These are phyloP conservation scores for Boletus subparvulus DNA, from an alignment of 768 basidiomycete genomes.

Conservation along the genomic window DNA sequence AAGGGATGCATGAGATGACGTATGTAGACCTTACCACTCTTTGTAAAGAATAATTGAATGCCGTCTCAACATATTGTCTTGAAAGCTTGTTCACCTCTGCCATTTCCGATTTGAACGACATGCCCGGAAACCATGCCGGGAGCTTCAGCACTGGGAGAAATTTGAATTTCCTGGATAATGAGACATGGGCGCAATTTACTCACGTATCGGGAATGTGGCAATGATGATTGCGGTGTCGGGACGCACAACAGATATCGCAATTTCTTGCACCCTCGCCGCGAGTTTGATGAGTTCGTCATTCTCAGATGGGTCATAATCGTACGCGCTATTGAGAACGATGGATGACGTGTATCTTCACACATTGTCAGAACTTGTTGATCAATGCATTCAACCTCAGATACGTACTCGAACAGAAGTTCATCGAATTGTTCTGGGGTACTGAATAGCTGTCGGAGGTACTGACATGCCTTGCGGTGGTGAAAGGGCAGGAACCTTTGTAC, in stretches of 20 bases:
- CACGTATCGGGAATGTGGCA: constrained; percentile 3
- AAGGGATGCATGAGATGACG: background rate
- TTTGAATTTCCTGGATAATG: background rate
- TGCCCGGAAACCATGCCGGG: constrained; percentile 14
- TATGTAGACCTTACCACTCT: background rate
- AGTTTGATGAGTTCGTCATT: constrained; percentile 7
- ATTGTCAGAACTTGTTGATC: background rate
- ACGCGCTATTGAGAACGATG: constrained; percentile 2
- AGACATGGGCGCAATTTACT: background rate
- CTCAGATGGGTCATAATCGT: constrained; percentile 11
- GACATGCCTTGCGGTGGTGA: constrained; percentile 29
- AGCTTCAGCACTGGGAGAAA: constrained; percentile 8
- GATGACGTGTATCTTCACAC: constrained; percentile 6
- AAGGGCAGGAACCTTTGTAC: constrained; percentile 26
- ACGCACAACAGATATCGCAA: background rate
- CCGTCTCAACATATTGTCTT: background rate
- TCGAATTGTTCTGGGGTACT: constrained; percentile 27
- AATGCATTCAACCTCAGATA: constrained; percentile 24
- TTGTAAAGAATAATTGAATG: constrained; percentile 7
- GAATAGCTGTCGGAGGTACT: constrained; percentile 31
- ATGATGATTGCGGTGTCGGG: constrained; percentile 4
- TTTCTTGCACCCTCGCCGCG: background rate
- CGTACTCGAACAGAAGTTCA: constrained; percentile 11
- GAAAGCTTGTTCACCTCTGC: background rate
- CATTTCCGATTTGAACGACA: background rate